phyloP scores from a whole-genome alignment of 2,329 filamentous ascomycete genomes.

The Neofusicoccum sp. region DNA sequence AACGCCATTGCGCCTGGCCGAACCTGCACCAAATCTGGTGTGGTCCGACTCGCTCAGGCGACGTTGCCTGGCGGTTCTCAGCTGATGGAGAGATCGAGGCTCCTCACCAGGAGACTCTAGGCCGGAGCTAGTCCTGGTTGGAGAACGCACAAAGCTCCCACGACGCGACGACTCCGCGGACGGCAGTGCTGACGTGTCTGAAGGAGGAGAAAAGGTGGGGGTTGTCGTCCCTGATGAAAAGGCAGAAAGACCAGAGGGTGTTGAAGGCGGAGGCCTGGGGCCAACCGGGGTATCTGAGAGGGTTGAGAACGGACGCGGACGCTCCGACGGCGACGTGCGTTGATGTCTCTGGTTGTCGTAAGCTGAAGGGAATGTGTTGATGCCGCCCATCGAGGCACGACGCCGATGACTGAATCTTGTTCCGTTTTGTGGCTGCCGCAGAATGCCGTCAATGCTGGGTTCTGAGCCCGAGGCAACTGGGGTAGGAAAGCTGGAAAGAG shows the following conservation, averaged over 20 bases:
- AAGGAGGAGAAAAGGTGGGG: slow-evolving; percentile 30
- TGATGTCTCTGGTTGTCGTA: slow-evolving; percentile 56
- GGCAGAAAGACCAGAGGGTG: slow-evolving; percentile 56
- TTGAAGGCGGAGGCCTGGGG: slow-evolving; percentile 62
- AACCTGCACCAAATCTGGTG: slow-evolving; percentile 61
- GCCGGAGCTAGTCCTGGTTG: slow-evolving; percentile 34
- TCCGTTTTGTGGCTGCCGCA: slow-evolving; percentile 55
- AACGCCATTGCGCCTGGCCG: slow-evolving; percentile 62
- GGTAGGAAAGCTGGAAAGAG: slow-evolving; percentile 49
- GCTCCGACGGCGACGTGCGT: slow-evolving; percentile 40
- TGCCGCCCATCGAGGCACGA: slow-evolving; percentile 54
- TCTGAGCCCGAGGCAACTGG: slow-evolving; percentile 47
- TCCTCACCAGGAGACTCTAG: slow-evolving; percentile 45
- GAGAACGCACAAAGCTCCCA: slow-evolving; percentile 38
- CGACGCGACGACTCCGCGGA: slow-evolving; percentile 38
- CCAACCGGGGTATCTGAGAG: slow-evolving; percentile 57
- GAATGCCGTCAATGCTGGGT: slow-evolving; percentile 49
- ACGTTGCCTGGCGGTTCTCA: slow-evolving; percentile 50
- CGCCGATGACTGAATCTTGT: slow-evolving; percentile 55
- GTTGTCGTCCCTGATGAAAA: slow-evolving; percentile 53
- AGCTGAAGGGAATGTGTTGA: slow-evolving; percentile 48
- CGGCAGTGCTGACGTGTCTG: slow-evolving; percentile 35
- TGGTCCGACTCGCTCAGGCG: slow-evolving; percentile 60
- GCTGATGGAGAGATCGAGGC: slow-evolving; percentile 27
- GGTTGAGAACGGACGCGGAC: slow-evolving; percentile 43